phyloP scores from a whole-genome alignment of 257 asterid species.

The Ajuga chamaepitys region DNA sequence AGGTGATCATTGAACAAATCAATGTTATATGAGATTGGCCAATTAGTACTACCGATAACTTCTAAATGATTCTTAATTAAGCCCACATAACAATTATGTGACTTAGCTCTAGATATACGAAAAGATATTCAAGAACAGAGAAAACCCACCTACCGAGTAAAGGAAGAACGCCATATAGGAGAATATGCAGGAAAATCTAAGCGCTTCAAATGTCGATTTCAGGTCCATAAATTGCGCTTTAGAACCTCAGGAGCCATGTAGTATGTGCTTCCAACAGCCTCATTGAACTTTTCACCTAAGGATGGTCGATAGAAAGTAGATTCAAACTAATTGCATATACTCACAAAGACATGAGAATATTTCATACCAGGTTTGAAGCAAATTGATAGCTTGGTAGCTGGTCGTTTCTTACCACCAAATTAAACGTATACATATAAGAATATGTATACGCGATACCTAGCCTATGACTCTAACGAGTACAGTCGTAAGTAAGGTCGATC shows the following conservation, averaged over 20 bases:
- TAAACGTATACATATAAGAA: no score
- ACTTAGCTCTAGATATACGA: not conserved
- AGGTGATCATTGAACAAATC: not conserved
- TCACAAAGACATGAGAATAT: not conserved
- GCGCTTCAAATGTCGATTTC: conserved; percentile 74
- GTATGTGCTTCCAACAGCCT: conserved; percentile 80
- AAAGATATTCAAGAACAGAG: not conserved
- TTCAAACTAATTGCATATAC: not conserved
- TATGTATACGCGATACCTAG: no score
- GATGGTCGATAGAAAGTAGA: conserved; percentile 1
- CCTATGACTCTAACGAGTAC: no score
- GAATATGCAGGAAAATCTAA: conserved; percentile 63
- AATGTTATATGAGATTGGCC: no score
- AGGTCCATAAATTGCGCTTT: conserved; percentile 59
- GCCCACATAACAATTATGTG: not conserved
- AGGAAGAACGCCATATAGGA: conserved; percentile 75
- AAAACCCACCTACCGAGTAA: conserved; percentile 71
- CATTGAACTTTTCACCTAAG: conserved; percentile 53
- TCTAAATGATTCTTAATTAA: not conserved
- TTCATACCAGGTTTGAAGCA: conserved; percentile 59
- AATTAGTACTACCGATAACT: not conserved
- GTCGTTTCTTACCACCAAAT: no score
- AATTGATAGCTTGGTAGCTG: conserved; percentile 52
- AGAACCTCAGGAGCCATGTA: conserved; percentile 86
- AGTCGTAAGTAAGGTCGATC: no score